Conservation (phyloP, 495 filamentous ascomycete genomes). For the Trichoderma erinaceum region DNA sequence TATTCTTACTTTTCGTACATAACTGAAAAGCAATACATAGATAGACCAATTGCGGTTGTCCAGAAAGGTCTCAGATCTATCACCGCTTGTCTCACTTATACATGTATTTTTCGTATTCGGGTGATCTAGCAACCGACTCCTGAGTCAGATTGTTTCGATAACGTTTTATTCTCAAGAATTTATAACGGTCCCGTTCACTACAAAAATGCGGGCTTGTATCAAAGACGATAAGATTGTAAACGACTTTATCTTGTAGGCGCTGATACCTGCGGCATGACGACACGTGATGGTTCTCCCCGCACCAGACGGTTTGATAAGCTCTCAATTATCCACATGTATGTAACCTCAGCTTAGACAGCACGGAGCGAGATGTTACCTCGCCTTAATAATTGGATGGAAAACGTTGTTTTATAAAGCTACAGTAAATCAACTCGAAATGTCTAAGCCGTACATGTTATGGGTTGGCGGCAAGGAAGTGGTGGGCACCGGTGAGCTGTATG, state of each 20-base stretch:
- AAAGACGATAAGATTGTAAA: too few species aligned
- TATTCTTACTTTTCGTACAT: not conserved
- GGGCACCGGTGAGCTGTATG: slow-evolving; percentile 17
- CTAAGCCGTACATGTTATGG: slow-evolving; percentile 26
- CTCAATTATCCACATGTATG: not conserved
- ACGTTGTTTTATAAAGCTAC: not conserved
- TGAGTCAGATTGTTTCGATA: not conserved
- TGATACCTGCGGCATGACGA: not conserved
- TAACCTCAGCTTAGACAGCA: not conserved
- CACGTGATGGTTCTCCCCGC: slow-evolving; percentile 13
- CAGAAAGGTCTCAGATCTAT: too few species aligned
- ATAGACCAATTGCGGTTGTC: too few species aligned
- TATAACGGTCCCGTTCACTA: too few species aligned
- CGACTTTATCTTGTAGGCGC: too few species aligned
- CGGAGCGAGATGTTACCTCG: not conserved
- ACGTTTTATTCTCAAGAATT: not conserved
- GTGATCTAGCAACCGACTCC: not conserved
- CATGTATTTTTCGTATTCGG: not conserved
- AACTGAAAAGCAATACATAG: not conserved
- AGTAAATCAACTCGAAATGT: slow-evolving; percentile 17
- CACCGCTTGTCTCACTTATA: not conserved
- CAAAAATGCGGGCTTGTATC: too few species aligned
- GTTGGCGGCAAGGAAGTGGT: slow-evolving; percentile 25
- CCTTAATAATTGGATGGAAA: not conserved
- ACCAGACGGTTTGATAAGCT: slow-evolving; percentile 1